Evolutionary conservation across 345 rosid species (phyloP), one percentile per base, ranked within the genome.

Genomic region (Pelargonium nanum): DNA sequence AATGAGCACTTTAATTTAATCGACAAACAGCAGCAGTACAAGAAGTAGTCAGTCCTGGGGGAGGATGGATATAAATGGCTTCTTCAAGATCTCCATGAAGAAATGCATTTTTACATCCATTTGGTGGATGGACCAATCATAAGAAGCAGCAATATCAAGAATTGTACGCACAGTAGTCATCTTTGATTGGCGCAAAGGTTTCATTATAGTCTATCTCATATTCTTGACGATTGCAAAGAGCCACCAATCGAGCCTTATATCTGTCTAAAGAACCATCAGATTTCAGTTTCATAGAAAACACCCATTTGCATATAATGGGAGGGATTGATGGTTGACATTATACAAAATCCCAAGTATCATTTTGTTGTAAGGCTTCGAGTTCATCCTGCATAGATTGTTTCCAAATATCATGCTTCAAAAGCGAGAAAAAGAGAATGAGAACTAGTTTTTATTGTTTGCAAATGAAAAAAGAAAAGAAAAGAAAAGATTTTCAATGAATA

Each of bases 1-100:
- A 48, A 48, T 48, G 52, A 48, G 52, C 52, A 48, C n/a, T n/a
- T n/a, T n/a, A n/a, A n/a, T 48, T 48, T 19, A 48, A 48, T 48
- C 7, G 52, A 48, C 52, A 48, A 48, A 48, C 52, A 48, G 13
- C n/a, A 48, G 13, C 17, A 19, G 52, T 19, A 48, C 7, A 1
- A 48, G 52, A 48, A 48, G 52, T 48, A 1, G n/a, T 6, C n/a
- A 48, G n/a, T 48, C 52, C 7, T 6, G 7, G 7, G 13, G 52
- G 7, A 48, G 52, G 52, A 48, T 1, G 52, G 17, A 48, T 48
- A 19, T 48, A 48, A 48, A 48, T 48, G 13, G 13, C 52, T 48
- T 48, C 52, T 48, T 48, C n/a, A 6, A 48, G 52, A 48, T 48
- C 52, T 12, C 52, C 52, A 48, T 48, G 52, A 48, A 48, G 52